These are phyloP conservation scores for Phytophthora melonis DNA, from an alignment of 352 stramenopile genomes.

Conservation along the genomic window DNA sequence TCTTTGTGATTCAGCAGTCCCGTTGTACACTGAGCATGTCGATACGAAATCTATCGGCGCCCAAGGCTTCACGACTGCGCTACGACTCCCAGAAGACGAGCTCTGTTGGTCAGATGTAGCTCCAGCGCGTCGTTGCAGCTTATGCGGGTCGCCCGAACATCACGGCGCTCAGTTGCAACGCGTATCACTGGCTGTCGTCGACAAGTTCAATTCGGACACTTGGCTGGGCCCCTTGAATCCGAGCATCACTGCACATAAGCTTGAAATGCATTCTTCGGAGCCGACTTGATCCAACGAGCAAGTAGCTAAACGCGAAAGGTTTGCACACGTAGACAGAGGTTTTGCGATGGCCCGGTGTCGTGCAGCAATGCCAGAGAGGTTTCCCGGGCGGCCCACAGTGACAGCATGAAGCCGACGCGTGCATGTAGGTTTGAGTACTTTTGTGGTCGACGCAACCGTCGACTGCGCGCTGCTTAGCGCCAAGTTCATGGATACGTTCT, in stretches of 20 bases:
- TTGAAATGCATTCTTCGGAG: too few species aligned
- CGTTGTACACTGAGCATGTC: neutral
- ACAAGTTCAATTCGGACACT: constrained; percentile 24
- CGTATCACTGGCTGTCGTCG: neutral
- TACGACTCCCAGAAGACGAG: neutral
- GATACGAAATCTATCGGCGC: too few species aligned
- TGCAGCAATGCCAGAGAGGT: constrained; percentile 14
- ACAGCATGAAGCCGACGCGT: constrained; percentile 16
- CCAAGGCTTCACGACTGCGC: too few species aligned
- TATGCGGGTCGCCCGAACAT: neutral
- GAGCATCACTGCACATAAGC: neutral
- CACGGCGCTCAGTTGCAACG: constrained; percentile 2
- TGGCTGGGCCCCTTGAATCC: neutral
- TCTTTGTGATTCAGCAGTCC: neutral
- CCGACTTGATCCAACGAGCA: too few species aligned
- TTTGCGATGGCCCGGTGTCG: too few species aligned
- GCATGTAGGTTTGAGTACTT: neutral
- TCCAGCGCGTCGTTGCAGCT: neutral
- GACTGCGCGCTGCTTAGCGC: neutral
- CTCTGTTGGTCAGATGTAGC: neutral
- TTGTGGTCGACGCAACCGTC: neutral
- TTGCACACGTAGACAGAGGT: too few species aligned
- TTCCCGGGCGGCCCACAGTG: constrained; percentile 13
- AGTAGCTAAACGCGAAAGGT: too few species aligned
- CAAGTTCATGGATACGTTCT: constrained; percentile 17